Evolutionary conservation across 2,329 filamentous ascomycete species (phyloP), one percentile per base, ranked within the genome.

Genomic region (Ascochyta pisi): DNA sequence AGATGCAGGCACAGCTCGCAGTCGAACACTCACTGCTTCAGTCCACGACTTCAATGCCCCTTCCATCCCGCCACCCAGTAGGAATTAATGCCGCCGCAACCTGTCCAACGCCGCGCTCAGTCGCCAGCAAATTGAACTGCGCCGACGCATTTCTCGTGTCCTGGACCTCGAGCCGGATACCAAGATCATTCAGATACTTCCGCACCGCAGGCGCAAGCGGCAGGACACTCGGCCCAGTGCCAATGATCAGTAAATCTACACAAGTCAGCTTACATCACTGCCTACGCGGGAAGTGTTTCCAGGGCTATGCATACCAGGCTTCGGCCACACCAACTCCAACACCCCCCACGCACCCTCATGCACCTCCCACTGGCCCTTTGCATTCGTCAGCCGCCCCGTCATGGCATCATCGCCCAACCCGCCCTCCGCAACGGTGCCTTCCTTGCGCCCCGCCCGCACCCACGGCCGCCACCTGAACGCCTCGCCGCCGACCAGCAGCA

Each of bases 71-170:
- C 91, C 91, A 96, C 2, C 92, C 92, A 49, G 95, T 83, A 0
- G 93, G 93, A 75, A 98, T 85, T 76, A 99, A 74, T 9, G 92
- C 94, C 2, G 92, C 94, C 26, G 92, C 94, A 59, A 98, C 87
- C 68, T 94, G 89, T 19, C 86, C 83, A 6, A 95, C 87, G 1
- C 95, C 94, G 47, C 95, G 82, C 79, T 99, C 95, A 16, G 92
- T 98, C n/a, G 92, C 94, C 50, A 99, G 79, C 68, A 99, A 74
- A 73, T 99, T 99, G 76, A 95, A 99, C 74, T 97, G 92, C 31
- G 93, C 89, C 1, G 94, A 91, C 8, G 95, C 95, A 77, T 98
- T 98, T 61, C 92, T 83, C 29, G 95, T 98, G 77, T 98, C 95
- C 70, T 94, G 84, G 3, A 97, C 83, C 70, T 99, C 95, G 5